Evolutionary conservation across 495 filamentous ascomycete species (phyloP), one percentile per base, ranked within the genome.

Genomic region (Talaromyces proteolyticus): DNA sequence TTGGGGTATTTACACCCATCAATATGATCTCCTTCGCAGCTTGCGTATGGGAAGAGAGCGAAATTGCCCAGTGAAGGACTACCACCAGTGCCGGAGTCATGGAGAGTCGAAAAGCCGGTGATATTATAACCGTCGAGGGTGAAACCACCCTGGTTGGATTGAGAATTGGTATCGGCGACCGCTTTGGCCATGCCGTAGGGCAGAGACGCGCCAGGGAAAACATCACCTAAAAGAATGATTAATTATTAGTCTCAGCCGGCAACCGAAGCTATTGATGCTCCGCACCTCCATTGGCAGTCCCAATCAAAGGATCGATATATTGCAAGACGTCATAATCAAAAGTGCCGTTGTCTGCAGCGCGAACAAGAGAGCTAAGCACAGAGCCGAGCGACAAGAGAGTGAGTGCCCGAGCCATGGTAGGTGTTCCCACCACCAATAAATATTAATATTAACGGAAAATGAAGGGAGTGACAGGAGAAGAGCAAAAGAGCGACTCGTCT

Each of bases 181-280:
- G 87, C 85, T 63, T 91, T 91, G 50, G 85, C 85, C 79, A 91
- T 87, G 56, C 72, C 72, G 57, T 86, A 89, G 0, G 87, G 87
- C 37, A 90, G 58, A 1, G 86, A 82, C 4, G 87, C 86, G 16
- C 87, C 87, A 0, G 87, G 67, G 50, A 91, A 91, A 22, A 91
- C 85, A 76, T 89, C 71, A 38, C 72, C 72, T 75, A 42, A 21
- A 43, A 38, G 14, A 10, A 34, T 10, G 14, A 34, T 34, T 34
- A 1, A 34, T 34, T 8, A 34, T 14, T 14, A 21, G 16, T 2
- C 25, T 16, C 4, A 10, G 12, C 14, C 3, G 19, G 7, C 18
- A 23, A n/a, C n/a, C n/a, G n/a, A n/a, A n/a, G n/a, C n/a, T n/a
- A n/a, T n/a, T n/a, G n/a, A n/a, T n/a, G n/a, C n/a, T n/a, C n/a